Conservation (phyloP, 495 filamentous ascomycete genomes). For the Acidomyces sp. region DNA sequence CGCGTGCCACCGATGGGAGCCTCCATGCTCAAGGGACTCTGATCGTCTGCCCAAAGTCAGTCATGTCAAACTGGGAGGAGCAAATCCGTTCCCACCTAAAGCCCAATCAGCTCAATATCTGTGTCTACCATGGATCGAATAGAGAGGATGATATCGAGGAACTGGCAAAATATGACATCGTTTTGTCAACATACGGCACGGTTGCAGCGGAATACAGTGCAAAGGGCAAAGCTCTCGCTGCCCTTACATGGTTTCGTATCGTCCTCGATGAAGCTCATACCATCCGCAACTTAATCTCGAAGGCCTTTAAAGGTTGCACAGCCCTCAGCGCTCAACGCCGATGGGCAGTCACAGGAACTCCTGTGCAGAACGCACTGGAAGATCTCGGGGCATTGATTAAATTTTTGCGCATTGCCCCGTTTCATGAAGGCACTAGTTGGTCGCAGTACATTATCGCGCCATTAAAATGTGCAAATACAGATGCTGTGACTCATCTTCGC, state of each 20-base stretch:
- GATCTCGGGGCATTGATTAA: conserved; percentile 83
- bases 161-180: conserved; percentile 62
- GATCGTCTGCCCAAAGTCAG: conserved; percentile 80
- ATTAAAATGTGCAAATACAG: conserved; percentile 69
- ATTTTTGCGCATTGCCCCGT: conserved; percentile 75
- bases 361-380: conserved; percentile 82
- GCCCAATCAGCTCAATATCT: conserved; percentile 45
- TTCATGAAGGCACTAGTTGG: conserved; percentile 65
- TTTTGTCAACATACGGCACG: conserved; percentile 85
- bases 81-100: conserved; percentile 74
- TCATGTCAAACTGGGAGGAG: conserved; percentile 81
- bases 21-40: conserved; percentile 67
- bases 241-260: conserved; percentile 85
- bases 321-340: conserved; percentile 66
- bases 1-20: conserved; percentile 29
- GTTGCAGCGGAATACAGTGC: conserved; percentile 60
- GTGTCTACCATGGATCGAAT: conserved; percentile 73
- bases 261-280: conserved; percentile 92
- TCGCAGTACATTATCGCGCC: conserved; percentile 63
- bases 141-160: conserved; percentile 52
- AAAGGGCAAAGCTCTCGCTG: conserved; percentile 47
- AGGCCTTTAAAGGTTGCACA: conserved; percentile 72
- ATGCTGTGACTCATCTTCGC: conserved; percentile 70
- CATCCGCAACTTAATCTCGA: conserved; percentile 71
- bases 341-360: conserved; percentile 92